These are phyloP conservation scores for Persicaria maculosa DNA, from an alignment of 148 eudicot species.

Conservation along the genomic window DNA sequence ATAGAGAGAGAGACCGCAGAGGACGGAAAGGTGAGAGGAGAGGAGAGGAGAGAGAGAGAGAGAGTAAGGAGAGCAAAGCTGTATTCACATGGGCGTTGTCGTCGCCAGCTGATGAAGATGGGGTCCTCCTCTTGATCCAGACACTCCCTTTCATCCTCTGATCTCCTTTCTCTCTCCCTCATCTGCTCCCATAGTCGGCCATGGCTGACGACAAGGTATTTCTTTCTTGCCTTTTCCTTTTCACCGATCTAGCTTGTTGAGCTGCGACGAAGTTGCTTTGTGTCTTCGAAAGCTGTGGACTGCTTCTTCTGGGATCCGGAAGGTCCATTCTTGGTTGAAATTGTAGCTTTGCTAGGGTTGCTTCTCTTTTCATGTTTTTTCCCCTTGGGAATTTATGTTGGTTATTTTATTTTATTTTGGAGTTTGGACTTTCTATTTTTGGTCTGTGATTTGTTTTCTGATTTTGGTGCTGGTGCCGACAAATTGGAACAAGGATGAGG, in stretches of 20 bases:
- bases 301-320: not conserved
- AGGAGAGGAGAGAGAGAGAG: not conserved
- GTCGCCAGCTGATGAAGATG: not conserved
- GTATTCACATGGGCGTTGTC: conserved; percentile 17
- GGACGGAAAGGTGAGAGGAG: conserved; percentile 12
- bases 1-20: conserved; percentile 8
- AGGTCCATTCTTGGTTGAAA: not conserved
- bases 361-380: not conserved
- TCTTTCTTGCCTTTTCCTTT: not conserved
- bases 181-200: conserved; percentile 11
- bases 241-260: not conserved
- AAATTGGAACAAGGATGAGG: not conserved
- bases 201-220: conserved; percentile 16
- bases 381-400: not conserved
- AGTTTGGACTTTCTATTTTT: not conserved
- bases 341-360: not conserved
- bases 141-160: not conserved
- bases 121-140: conserved; percentile 6
- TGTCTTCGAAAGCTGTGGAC: not conserved
- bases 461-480: not conserved
- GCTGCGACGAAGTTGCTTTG: conserved; percentile 1
- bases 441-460: not conserved
- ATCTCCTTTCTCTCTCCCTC: not conserved
- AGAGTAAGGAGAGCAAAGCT: conserved; percentile 7
- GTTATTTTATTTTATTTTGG: too few relatives aligned